Evolutionary conservation across 2,329 filamentous ascomycete genomes (phyloP).

Genomic region (Aspergillus latus): DNA sequence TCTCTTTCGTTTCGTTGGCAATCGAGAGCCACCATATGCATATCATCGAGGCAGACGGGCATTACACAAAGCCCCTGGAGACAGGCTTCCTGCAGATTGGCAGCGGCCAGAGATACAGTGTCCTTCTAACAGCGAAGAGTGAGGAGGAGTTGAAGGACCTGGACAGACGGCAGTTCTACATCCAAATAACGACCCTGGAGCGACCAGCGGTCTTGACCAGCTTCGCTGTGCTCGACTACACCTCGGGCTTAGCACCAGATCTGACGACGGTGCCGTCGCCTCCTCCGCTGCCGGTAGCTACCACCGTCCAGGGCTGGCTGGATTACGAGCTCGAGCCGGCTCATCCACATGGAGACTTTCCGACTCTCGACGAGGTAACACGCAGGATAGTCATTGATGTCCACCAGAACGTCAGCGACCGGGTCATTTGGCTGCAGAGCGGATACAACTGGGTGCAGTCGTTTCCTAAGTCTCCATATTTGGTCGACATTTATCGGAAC

Average conservation of each 20-base stretch:
- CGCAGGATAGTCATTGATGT: slow-evolving; percentile 51
- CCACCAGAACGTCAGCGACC: slow-evolving; percentile 27
- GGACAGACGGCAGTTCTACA: slow-evolving; percentile 50
- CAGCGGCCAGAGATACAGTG: slow-evolving; percentile 61
- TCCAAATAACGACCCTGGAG: slow-evolving; percentile 35
- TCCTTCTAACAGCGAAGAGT: slow-evolving; percentile 55
- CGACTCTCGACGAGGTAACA: slow-evolving; percentile 46
- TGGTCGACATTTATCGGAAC: slow-evolving; percentile 46
- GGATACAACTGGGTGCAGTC: slow-evolving; percentile 49
- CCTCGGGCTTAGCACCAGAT: not conserved
- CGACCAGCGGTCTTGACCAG: slow-evolving; percentile 26
- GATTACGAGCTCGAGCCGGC: slow-evolving; percentile 27
- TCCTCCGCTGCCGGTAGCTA: slow-evolving; percentile 10
- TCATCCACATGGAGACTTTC: slow-evolving; percentile 15
- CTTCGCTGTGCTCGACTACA: slow-evolving; percentile 28
- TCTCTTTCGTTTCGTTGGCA: slow-evolving; percentile 55
- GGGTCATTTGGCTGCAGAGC: slow-evolving; percentile 38
- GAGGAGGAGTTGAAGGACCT: slow-evolving; percentile 23
- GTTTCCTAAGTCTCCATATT: slow-evolving; percentile 41
- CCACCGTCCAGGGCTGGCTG: slow-evolving; percentile 10
- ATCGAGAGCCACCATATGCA: slow-evolving; percentile 59
- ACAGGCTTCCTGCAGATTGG: slow-evolving; percentile 53
- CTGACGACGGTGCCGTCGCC: slow-evolving; percentile 2
- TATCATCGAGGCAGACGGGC: slow-evolving; percentile 47
- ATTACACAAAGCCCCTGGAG: not conserved